A percentile compares a stretch with the other conserved stretches of the same genome.
Conservation (phyloP, 2,329 filamentous ascomycete species). For the Shiraia bambusicola region DNA sequence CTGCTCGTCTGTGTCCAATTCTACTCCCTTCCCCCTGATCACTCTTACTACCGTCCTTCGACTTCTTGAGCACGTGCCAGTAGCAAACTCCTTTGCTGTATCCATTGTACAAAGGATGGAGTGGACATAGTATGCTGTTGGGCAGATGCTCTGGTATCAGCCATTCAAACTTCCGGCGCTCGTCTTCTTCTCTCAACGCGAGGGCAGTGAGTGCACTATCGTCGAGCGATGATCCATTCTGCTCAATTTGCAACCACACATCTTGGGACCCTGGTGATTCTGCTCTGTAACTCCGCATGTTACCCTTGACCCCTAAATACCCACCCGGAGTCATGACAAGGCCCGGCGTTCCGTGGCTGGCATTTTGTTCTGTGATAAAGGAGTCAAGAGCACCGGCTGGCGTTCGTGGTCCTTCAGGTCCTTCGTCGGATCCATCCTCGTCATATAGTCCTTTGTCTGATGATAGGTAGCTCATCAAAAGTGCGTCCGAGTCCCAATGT, state of each 20-base stretch:
- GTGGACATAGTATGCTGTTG: conserved; percentile 48
- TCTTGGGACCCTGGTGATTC: conserved; percentile 10
- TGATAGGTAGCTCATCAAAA: conserved; percentile 36
- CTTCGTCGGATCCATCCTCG: conserved; percentile 23
- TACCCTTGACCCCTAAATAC: conserved; percentile 12
- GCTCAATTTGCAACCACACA: conserved; percentile 16
- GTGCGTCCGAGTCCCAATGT: conserved; percentile 40
- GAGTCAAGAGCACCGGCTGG: not conserved
- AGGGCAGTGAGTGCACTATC: conserved; percentile 7
- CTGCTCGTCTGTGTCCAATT: not conserved
- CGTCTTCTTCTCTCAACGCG: conserved; percentile 24
- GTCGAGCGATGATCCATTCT: conserved; percentile 3
- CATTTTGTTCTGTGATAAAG: conserved; percentile 4
- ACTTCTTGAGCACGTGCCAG: conserved; percentile 38
- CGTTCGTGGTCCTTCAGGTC: conserved; percentile 18
- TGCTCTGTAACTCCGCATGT: not conserved
- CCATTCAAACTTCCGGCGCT: conserved; percentile 41
- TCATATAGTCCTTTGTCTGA: conserved; percentile 15
- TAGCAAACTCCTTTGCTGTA: conserved; percentile 45
- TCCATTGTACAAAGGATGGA: conserved; percentile 43
- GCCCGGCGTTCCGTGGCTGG: conserved; percentile 6
- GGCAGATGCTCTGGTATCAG: conserved; percentile 50
- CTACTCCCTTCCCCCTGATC: conserved; percentile 10
- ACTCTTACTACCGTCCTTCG: conserved; percentile 4
- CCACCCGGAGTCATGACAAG: conserved; percentile 6